Percentiles rank a stretch among this genome's conserved stretches.
Conservation (phyloP, 768 basidiomycete species). For the Lactarius indigo region DNA sequence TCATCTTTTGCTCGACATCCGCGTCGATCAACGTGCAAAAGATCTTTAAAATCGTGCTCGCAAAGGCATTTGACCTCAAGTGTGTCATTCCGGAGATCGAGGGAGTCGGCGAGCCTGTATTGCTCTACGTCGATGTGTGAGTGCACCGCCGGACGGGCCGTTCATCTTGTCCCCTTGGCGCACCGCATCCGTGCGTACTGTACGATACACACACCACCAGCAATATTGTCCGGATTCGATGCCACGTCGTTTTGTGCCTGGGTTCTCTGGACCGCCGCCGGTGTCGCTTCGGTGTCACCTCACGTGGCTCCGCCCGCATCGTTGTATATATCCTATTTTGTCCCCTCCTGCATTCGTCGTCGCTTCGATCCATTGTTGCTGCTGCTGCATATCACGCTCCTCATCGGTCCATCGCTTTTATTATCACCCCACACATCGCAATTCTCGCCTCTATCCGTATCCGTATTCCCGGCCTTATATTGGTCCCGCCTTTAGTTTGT, state of each 20-base stretch:
- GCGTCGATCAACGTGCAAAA: conserved; percentile 99
- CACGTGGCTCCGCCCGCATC: background rate
- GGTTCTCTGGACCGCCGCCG: background rate
- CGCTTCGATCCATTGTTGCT: conserved; percentile 24
- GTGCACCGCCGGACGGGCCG: background rate
- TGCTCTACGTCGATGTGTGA: conserved; percentile 89
- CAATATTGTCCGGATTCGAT: conserved; percentile 12
- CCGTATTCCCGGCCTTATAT: conserved; percentile 20
- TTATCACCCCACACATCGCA: conserved; percentile 18
- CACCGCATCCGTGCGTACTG: conserved; percentile 6
- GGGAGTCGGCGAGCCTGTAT: conserved; percentile 91
- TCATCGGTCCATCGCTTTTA: conserved; percentile 24
- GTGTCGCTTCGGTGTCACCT: background rate
- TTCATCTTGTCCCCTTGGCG: background rate
- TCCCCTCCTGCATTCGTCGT: conserved; percentile 19
- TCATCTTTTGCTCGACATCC: conserved; percentile 98
- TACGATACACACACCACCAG: conserved; percentile 14
- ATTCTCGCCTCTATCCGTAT: conserved; percentile 19
- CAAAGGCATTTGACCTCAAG: conserved; percentile 98
- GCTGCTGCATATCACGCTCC: conserved; percentile 27
- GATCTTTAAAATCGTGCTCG: conserved; percentile 97
- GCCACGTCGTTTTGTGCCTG: conserved; percentile 4
- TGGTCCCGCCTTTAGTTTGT: conserved; percentile 18
- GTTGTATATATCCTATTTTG: conserved; percentile 20
- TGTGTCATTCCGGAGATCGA: conserved; percentile 98